phyloP scores from a whole-genome alignment of 352 stramenopile species.

The Phytophthora megakarya region DNA sequence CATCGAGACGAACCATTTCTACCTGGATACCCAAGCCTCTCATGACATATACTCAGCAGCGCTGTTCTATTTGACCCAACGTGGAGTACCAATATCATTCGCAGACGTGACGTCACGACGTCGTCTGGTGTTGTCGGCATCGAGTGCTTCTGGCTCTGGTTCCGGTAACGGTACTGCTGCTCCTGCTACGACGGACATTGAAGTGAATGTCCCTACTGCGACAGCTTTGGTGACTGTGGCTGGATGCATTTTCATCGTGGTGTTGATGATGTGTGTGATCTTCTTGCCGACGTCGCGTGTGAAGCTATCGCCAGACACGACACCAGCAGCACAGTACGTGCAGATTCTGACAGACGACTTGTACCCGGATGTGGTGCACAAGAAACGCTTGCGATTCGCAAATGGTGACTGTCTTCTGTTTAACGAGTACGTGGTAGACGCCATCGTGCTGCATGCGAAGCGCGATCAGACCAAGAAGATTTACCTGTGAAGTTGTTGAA shows the following conservation, averaged over 20 bases:
- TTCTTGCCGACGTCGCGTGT: slow-evolving; percentile 55
- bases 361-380: slow-evolving; percentile 72
- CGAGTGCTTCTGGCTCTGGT: slow-evolving; percentile 27
- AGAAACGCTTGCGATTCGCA: slow-evolving; percentile 67
- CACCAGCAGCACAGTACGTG: slow-evolving; percentile 65
- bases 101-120: slow-evolving; percentile 28
- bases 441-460: slow-evolving; percentile 65
- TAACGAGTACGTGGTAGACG: slow-evolving; percentile 71
- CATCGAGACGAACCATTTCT: slow-evolving; percentile 38
- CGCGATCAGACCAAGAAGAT: slow-evolving; percentile 65
- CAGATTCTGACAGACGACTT: slow-evolving; percentile 75
- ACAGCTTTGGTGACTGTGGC: slow-evolving; percentile 52
- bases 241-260: slow-evolving; percentile 56
- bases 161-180: slow-evolving; percentile 1
- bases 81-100: slow-evolving; percentile 38
- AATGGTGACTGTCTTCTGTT: slow-evolving; percentile 70
- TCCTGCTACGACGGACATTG: slow-evolving; percentile 44
- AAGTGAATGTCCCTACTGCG: slow-evolving; percentile 49
- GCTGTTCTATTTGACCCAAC: slow-evolving; percentile 59
- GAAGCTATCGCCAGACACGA: slow-evolving; percentile 64
- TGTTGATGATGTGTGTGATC: slow-evolving; percentile 64
- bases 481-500: slow-evolving; percentile 42
- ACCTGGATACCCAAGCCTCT: slow-evolving; percentile 26
- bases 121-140: slow-evolving; percentile 27
- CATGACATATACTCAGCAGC: slow-evolving; percentile 44